Percentiles rank a stretch among this genome's conserved stretches.
These are phyloP conservation scores for Gastrolobium villosum DNA, from an alignment of 306 rosid species.

Conservation along the genomic window DNA sequence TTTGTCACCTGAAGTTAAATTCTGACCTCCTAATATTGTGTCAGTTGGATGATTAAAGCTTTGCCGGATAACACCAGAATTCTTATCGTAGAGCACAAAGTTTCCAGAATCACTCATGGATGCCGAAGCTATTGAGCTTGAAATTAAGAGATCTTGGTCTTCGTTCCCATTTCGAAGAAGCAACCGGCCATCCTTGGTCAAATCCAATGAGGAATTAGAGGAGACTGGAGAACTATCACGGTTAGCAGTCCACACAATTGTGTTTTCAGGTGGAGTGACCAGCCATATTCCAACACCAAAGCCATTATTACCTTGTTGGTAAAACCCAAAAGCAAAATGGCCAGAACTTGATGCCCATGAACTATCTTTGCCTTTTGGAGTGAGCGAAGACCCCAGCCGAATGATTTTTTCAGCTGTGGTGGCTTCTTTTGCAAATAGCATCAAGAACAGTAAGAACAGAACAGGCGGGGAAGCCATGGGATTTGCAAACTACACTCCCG, in stretches of 20 bases:
- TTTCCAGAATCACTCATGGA: slow-evolving; percentile 56
- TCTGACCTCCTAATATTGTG: slow-evolving; percentile 54
- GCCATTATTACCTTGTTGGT: slow-evolving; percentile 25
- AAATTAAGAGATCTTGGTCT: background rate
- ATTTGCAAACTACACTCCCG: slow-evolving; percentile 18
- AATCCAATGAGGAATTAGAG: slow-evolving; percentile 1
- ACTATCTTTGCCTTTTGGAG: background rate
- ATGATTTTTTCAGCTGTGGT: background rate
- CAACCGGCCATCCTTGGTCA: slow-evolving; percentile 30
- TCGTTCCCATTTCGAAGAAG: background rate
- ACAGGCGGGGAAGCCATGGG: slow-evolving; percentile 42
- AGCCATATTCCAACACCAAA: slow-evolving; percentile 54
- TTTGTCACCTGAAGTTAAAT: fast-evolving
- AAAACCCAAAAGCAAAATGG: slow-evolving; percentile 56
- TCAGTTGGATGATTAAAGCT: slow-evolving; percentile 31
- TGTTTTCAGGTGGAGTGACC: background rate
- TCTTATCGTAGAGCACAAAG: slow-evolving; percentile 46
- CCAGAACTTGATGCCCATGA: slow-evolving; percentile 54
- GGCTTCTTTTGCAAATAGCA: slow-evolving; percentile 5
- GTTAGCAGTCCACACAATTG: slow-evolving; percentile 54
- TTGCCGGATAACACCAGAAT: slow-evolving; percentile 11
- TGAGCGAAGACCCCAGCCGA: slow-evolving; percentile 6
- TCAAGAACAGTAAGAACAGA: background rate
- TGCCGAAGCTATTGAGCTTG: slow-evolving; percentile 33
- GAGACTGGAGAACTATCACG: slow-evolving; percentile 20